Percentiles rank a stretch among this genome's conserved stretches.
phyloP scores from a whole-genome alignment of 768 basidiomycete genomes.

The Tylopilus sp. region DNA sequence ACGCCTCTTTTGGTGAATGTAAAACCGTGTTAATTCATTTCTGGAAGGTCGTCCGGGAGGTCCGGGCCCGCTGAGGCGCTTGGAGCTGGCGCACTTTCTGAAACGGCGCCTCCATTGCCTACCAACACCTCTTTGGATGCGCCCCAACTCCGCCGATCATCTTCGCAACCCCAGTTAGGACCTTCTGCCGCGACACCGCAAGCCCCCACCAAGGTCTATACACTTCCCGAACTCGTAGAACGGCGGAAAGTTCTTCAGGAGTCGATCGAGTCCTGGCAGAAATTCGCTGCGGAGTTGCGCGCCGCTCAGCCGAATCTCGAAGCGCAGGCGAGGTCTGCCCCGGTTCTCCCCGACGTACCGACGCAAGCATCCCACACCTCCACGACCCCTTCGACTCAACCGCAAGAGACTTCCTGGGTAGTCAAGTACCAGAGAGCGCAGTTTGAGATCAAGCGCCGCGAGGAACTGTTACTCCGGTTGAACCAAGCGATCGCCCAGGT shows the following conservation, averaged over 20 bases:
- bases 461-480: constrained; percentile 25
- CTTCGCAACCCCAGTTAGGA: constrained; percentile 27
- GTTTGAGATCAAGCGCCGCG: constrained; percentile 31
- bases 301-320: constrained; percentile 14
- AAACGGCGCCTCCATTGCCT: constrained; percentile 1
- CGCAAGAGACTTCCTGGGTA: constrained; percentile 19
- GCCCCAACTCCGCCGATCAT: constrained; percentile 27
- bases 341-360: neutral
- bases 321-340: neutral
- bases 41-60: constrained; percentile 10
- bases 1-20: constrained; percentile 1
- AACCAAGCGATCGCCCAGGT: constrained; percentile 28
- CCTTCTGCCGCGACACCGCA: constrained; percentile 14
- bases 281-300: constrained; percentile 17
- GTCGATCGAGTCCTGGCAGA: constrained; percentile 25
- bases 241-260: constrained; percentile 24
- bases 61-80: constrained; percentile 1
- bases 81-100: constrained; percentile 2
- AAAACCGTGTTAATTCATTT: constrained; percentile 5
- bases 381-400: neutral
- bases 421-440: constrained; percentile 23
- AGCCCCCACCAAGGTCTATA: constrained; percentile 19
- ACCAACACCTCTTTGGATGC: constrained; percentile 10
- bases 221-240: constrained; percentile 26
- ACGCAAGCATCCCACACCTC: neutral